These are phyloP conservation scores for Lepidium campestre DNA, from an alignment of 441 rosid genomes.

Conservation along the genomic window DNA sequence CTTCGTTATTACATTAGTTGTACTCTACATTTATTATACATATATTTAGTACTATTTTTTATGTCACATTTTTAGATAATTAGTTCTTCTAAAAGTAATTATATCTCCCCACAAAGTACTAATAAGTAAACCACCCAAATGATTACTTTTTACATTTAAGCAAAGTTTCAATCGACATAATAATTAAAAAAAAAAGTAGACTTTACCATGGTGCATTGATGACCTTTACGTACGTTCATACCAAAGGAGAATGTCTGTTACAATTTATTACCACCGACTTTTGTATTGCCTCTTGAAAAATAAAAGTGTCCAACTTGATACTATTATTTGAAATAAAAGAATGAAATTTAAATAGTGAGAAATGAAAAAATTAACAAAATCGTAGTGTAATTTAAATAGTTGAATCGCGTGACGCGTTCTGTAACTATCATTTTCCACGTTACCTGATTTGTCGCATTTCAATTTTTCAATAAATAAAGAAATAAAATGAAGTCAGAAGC, in stretches of 20 bases:
- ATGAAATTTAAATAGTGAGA: too few species aligned
- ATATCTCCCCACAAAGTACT: background rate
- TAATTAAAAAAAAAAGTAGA: background rate
- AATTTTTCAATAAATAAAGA: background rate
- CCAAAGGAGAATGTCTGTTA: background rate
- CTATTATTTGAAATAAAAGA: too few species aligned
- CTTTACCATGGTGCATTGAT: conserved; percentile 12
- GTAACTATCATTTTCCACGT: conserved; percentile 18
- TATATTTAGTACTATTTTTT: background rate
- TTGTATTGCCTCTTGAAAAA: too few species aligned
- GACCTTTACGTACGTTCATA: conserved; percentile 5
- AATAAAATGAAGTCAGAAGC: background rate
- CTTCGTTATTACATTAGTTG: background rate
- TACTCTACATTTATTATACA: conserved; percentile 5
- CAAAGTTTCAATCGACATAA: conserved; percentile 12
- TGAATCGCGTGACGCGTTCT: conserved; percentile 5
- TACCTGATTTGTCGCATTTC: conserved; percentile 27
- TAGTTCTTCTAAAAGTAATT: background rate
- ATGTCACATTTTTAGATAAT: background rate
- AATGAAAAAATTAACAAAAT: too few species aligned
- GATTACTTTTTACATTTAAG: background rate
- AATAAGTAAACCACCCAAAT: conserved; percentile 1
- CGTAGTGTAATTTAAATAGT: too few species aligned
- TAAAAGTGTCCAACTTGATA: too few species aligned
- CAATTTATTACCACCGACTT: conserved; percentile 21